Percentiles rank a stretch among this genome's conserved stretches.
Evolutionary conservation across 2,329 filamentous ascomycete species (phyloP).

Genomic region (Colletotrichum chrysophilum): DNA sequence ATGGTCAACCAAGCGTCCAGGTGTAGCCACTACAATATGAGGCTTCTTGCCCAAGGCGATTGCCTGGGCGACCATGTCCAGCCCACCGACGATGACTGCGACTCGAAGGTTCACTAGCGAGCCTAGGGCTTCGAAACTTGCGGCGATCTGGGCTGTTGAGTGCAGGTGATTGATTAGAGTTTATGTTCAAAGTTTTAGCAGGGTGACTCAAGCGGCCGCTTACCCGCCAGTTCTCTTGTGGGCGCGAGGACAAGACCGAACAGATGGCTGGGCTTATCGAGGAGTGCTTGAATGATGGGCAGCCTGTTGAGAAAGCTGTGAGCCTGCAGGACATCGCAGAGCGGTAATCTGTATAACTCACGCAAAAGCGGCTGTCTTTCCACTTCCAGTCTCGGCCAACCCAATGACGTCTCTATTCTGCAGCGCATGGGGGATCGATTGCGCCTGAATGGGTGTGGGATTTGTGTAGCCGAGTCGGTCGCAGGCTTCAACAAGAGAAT

Average conservation of each 20-base stretch:
- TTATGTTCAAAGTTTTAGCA: not conserved
- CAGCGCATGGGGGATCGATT: conserved; percentile 83
- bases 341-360: not conserved
- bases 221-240: conserved; percentile 81
- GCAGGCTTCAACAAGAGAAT: conserved; percentile 89
- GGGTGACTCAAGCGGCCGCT: not conserved
- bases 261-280: conserved; percentile 84
- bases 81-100: conserved; percentile 86
- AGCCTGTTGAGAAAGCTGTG: conserved; percentile 42
- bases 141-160: conserved; percentile 76
- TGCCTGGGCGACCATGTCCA: conserved; percentile 93
- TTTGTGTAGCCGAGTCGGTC: conserved; percentile 79
- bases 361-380: conserved; percentile 92
- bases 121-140: conserved; percentile 87
- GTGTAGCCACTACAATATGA: conserved; percentile 81
- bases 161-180: not conserved
- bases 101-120: conserved; percentile 86
- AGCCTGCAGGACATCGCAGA: not conserved
- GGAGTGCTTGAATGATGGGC: conserved; percentile 88
- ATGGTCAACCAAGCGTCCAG: conserved; percentile 64
- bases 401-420: conserved; percentile 88
- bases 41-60: conserved; percentile 96
- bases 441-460: conserved; percentile 87
- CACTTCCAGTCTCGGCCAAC: conserved; percentile 76
- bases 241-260: conserved; percentile 93